phyloP scores from a whole-genome alignment of 441 rosid species.

The Erysimum pusillum region DNA sequence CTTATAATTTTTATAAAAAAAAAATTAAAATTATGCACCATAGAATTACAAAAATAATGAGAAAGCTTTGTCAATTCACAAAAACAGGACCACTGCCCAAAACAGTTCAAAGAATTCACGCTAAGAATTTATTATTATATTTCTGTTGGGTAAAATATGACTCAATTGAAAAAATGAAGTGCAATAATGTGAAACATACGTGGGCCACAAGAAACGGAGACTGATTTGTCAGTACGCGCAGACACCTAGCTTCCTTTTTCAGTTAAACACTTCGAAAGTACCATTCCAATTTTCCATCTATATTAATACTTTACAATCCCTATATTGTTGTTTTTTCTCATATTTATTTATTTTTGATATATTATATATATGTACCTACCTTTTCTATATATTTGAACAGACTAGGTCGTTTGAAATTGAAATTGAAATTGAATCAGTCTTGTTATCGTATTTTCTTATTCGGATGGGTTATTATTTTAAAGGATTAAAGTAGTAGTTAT shows the following conservation, averaged over 20 bases:
- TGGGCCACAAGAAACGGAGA: constrained; percentile 48
- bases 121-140: constrained; percentile 6
- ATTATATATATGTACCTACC: background rate
- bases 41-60: background rate
- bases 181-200: constrained; percentile 36
- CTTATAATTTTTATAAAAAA: too few relatives aligned
- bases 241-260: constrained; percentile 37
- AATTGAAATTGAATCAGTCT: constrained; percentile 26
- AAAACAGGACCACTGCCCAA: constrained; percentile 31
- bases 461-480: background rate
- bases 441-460: constrained; percentile 11
- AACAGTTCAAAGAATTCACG: constrained; percentile 19
- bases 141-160: background rate
- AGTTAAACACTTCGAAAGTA: constrained; percentile 47
- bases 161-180: constrained; percentile 5
- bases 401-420: constrained; percentile 18
- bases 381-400: constrained; percentile 10
- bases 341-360: background rate
- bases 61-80: constrained; percentile 9
- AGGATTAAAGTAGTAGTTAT: background rate
- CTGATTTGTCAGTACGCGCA: constrained; percentile 41
- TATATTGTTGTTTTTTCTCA: background rate
- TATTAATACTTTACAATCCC: background rate
- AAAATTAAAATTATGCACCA: background rate
- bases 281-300: constrained; percentile 31